Conservation (phyloP, 2,329 filamentous ascomycete genomes). For the Meredithiella fracta region DNA sequence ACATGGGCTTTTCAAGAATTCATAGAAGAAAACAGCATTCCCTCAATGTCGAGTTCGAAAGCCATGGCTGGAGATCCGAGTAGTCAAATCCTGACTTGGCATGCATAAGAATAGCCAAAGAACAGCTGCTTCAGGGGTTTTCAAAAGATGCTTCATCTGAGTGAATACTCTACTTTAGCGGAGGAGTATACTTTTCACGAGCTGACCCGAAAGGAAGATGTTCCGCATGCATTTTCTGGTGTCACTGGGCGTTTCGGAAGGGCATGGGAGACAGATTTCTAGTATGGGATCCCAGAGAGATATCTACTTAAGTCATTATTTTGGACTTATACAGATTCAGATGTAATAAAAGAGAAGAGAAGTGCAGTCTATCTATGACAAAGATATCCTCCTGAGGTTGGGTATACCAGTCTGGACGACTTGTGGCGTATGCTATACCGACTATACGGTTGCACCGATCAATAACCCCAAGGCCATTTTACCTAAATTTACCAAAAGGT, state of each 20-base stretch:
- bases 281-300: slow-evolving; percentile 1
- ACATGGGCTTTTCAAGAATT: background rate
- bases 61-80: background rate
- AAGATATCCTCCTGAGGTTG: background rate
- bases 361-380: background rate
- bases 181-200: slow-evolving; percentile 24
- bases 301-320: slow-evolving; percentile 7
- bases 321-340: background rate
- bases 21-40: background rate
- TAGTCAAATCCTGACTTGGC: background rate
- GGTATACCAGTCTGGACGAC: background rate
- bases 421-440: background rate
- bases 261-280: slow-evolving; percentile 1
- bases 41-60: background rate
- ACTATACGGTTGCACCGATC: background rate
- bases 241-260: background rate
- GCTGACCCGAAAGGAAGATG: slow-evolving; percentile 9
- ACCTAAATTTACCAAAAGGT: background rate
- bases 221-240: slow-evolving; percentile 14
- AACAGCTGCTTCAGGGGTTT: background rate
- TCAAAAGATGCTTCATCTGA: slow-evolving; percentile 16
- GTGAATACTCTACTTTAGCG: slow-evolving; percentile 26
- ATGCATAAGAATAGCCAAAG: background rate
- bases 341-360: background rate
- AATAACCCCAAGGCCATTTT: background rate